Conservation (phyloP, 192 early-diverging fungal species). For the Linnemannia exigua region DNA sequence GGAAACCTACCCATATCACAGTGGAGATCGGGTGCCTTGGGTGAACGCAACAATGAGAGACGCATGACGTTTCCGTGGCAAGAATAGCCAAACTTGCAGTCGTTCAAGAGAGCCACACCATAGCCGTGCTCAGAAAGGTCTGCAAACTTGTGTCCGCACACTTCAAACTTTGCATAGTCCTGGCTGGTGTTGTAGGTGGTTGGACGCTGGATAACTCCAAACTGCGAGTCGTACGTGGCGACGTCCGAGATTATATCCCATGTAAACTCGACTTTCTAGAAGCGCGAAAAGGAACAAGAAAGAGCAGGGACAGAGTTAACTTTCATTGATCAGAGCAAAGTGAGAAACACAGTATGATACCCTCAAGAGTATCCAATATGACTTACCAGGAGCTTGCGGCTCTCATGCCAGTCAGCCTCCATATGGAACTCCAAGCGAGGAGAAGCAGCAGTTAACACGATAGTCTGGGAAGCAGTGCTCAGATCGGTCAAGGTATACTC, state of each 20-base stretch:
- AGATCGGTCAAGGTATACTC: conserved; percentile 73
- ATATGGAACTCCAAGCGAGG: conserved; percentile 89
- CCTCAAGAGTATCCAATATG: neutral
- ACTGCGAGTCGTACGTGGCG: conserved; percentile 96
- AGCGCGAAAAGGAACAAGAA: neutral
- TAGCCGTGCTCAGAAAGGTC: conserved; percentile 97
- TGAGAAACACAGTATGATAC: neutral
- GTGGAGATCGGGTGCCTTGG: conserved; percentile 84
- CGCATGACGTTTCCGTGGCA: conserved; percentile 85
- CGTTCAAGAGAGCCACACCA: conserved; percentile 94
- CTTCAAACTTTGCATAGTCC: conserved; percentile 95
- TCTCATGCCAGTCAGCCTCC: conserved; percentile 94
- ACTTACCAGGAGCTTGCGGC: conserved; percentile 55
- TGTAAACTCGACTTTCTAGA: conserved; percentile 92
- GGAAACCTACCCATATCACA: conserved; percentile 71
- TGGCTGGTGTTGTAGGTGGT: conserved; percentile 97
- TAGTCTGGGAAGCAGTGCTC: conserved; percentile 80
- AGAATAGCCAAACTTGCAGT: conserved; percentile 97
- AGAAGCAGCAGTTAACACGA: conserved; percentile 82
- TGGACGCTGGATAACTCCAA: conserved; percentile 91
- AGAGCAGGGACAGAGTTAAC: neutral
- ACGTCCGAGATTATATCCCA: conserved; percentile 86
- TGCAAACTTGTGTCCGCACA: conserved; percentile 96
- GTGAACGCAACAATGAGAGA: conserved; percentile 88
- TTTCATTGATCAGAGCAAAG: no score